Percentiles rank a stretch among this genome's conserved stretches.
phyloP scores from a whole-genome alignment of 2,329 filamentous ascomycete genomes.

The Cercospora citrullina region DNA sequence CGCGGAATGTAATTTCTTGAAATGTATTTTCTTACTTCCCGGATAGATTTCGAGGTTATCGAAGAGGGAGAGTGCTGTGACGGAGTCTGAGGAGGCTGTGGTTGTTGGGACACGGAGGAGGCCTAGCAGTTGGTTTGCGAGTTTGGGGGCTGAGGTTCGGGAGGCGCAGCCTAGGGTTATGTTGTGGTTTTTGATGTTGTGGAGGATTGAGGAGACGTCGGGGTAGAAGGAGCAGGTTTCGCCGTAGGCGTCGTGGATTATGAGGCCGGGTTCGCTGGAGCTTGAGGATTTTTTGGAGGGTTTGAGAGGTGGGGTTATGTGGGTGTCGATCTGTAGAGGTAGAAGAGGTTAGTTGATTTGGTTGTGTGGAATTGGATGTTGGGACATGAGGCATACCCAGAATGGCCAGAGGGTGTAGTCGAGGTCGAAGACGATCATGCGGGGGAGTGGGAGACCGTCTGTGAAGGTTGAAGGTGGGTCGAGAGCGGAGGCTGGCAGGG shows the following conservation, averaged over 20 bases:
- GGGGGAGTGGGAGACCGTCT: conserved; percentile 71
- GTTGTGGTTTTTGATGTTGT: conserved; percentile 56
- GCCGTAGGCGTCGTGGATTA: conserved; percentile 54
- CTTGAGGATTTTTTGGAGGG: conserved; percentile 20
- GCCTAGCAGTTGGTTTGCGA: conserved; percentile 78
- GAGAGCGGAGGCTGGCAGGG: conserved; percentile 40
- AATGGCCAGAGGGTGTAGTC: conserved; percentile 99
- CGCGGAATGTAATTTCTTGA: conserved; percentile 68
- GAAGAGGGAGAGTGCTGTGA: conserved; percentile 45
- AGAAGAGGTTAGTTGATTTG: neutral
- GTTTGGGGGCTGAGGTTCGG: conserved; percentile 74
- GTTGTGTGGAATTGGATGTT: neutral
- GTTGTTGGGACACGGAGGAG: conserved; percentile 66
- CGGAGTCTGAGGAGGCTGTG: conserved; percentile 33
- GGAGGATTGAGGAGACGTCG: conserved; percentile 52
- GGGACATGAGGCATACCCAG: conserved; percentile 54
- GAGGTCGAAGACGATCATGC: conserved; percentile 87
- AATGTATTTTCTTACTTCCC: conserved; percentile 80
- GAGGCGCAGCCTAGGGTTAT: conserved; percentile 72
- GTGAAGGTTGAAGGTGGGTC: conserved; percentile 58
- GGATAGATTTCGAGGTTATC: conserved; percentile 63
- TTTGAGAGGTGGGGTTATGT: conserved; percentile 62
- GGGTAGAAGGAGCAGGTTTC: conserved; percentile 51
- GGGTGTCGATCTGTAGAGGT: conserved; percentile 68
- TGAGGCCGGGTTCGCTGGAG: conserved; percentile 40